Base-by-base conservation (phyloP, 371 early-diverging fungal species). In the Rhizopus microsporus region DNA sequence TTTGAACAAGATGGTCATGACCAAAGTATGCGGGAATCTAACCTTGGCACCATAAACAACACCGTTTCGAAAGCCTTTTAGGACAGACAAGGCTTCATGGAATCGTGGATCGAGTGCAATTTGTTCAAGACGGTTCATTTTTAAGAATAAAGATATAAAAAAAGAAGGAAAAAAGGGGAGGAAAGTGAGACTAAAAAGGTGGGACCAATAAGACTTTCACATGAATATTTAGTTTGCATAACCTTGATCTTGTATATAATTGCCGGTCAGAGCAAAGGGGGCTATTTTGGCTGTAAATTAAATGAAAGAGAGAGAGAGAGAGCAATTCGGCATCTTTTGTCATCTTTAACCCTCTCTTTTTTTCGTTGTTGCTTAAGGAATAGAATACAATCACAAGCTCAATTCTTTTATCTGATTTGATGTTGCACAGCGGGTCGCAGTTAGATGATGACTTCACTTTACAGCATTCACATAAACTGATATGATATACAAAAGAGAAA, bases 31-130 rank as follows among this genome's bases (percentile, higher is more conserved):
- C 29, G 98, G 98, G 62, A 97, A 96, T 44, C 98, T 80, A 49
- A 98, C 89, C 73, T 97, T 96, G 38, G 96, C 89, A 42, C 98
- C 97, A 64, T 97, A 98, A 7, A 98, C 97, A 46, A 93, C 83
- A 60, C 98, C 98, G 72, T 95, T 98, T 50, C 98, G 88, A 63
- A 93, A 90, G 8, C 93, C 97, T 74, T 98, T 98, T 52, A 97
- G 72, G 53, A 98, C 87, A 34, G 93, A 74, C 38, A 98, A 79
- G 2, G 92, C 23, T 62, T 93, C 91, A 69, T 91, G 93, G 70
- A 89, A 82, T 56, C 78, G 75, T 4, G 93, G 92, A 64, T 88
- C 79, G 57, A 85, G 78, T 30, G 85, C 71, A 54, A 89, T 74
- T n/a, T 74, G 53, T 30, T 75, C 70, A 29, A 83, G 65, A 31